A percentile compares a stretch with the other conserved stretches of the same genome.
Conservation (phyloP, 2,329 filamentous ascomycete genomes). For the Escovopsis sp. region DNA sequence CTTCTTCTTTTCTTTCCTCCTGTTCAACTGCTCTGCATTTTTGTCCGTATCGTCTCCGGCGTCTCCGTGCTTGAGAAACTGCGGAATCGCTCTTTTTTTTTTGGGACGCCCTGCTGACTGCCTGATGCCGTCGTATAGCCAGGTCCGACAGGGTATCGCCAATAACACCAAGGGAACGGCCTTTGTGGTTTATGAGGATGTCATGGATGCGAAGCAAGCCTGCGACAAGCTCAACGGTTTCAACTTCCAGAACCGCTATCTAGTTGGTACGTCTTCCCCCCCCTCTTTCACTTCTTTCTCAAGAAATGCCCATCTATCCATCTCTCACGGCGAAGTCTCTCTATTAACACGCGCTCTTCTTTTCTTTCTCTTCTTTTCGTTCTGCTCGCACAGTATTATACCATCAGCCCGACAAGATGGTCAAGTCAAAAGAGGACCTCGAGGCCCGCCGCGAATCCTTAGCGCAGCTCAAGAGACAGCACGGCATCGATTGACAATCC, state of each 20-base stretch:
- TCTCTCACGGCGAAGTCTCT: background rate
- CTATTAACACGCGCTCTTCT: background rate
- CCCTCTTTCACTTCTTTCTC: background rate
- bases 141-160: conserved; percentile 96
- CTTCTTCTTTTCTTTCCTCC: too few relatives aligned
- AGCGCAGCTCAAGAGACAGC: conserved; percentile 94
- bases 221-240: conserved; percentile 99
- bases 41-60: conserved; percentile 1
- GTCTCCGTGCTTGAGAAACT: conserved; percentile 1
- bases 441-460: conserved; percentile 90
- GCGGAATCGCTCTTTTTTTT: too few relatives aligned
- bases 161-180: conserved; percentile 96
- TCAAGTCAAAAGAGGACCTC: conserved; percentile 83
- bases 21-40: too few relatives aligned
- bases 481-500: conserved; percentile 94
- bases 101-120: conserved; percentile 1
- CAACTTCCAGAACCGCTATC: conserved; percentile 99
- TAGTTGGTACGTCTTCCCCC: conserved; percentile 57
- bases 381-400: conserved; percentile 35
- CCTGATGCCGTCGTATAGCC: conserved; percentile 36
- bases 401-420: conserved; percentile 52
- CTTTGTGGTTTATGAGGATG: conserved; percentile 99
- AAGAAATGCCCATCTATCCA: background rate
- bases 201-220: conserved; percentile 95
- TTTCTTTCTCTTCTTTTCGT: background rate